These are phyloP conservation scores for Neoscytalidium dimidiatum DNA, from an alignment of 2,329 filamentous ascomycete species.

Conservation along the genomic window DNA sequence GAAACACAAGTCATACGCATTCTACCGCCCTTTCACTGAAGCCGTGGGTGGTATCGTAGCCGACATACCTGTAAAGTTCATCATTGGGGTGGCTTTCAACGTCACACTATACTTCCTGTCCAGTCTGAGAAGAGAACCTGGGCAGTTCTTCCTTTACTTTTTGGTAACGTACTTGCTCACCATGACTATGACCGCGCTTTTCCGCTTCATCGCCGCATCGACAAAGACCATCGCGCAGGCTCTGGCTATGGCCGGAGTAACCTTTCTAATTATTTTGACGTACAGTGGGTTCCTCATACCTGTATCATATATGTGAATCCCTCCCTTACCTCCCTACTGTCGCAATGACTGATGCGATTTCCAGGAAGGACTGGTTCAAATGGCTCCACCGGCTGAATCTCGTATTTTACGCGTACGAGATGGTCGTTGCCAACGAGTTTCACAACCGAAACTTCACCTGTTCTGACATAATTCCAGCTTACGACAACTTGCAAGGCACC, in stretches of 20 bases:
- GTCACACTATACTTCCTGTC: slow-evolving; percentile 83
- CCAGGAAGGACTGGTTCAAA: slow-evolving; percentile 44
- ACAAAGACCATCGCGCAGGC: slow-evolving; percentile 66
- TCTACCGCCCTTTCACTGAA: slow-evolving; percentile 87
- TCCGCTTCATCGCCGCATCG: slow-evolving; percentile 73
- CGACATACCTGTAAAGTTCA: slow-evolving; percentile 79
- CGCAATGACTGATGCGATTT: neutral
- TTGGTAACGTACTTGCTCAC: slow-evolving; percentile 65
- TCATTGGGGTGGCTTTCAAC: slow-evolving; percentile 73
- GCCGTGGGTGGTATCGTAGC: slow-evolving; percentile 79
- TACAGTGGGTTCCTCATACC: slow-evolving; percentile 70
- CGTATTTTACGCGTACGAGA: slow-evolving; percentile 77
- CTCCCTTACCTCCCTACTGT: neutral
- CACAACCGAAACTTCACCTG: slow-evolving; percentile 34
- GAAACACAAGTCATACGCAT: slow-evolving; percentile 81
- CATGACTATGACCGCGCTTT: slow-evolving; percentile 77
- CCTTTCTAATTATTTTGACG: slow-evolving; percentile 65
- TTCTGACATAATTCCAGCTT: slow-evolving; percentile 38
- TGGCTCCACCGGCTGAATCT: slow-evolving; percentile 70
- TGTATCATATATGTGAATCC: slow-evolving; percentile 57
- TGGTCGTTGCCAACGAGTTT: slow-evolving; percentile 76
- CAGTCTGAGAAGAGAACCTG: slow-evolving; percentile 69
- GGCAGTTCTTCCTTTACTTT: slow-evolving; percentile 81
- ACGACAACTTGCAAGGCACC: neutral
- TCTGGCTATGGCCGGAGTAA: slow-evolving; percentile 54